Base-by-base conservation (phyloP, 176 grass and related monocot genomes). In the Eragrostis curvula region DNA sequence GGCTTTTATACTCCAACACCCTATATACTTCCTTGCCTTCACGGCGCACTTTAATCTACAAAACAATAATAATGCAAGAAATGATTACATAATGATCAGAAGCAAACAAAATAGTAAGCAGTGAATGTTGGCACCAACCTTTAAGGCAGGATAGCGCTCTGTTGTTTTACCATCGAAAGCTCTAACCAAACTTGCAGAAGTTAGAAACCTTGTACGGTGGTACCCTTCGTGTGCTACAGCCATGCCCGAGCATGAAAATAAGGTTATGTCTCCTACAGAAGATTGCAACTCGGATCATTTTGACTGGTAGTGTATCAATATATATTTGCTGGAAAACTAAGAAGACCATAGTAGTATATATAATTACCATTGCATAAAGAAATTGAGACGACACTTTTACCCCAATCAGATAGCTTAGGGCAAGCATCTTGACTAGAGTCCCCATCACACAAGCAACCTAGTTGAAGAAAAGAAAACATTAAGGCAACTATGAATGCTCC, bases 161-260 rank as follows among this genome's bases (percentile, higher is more conserved):
- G 45, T 23, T 7, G n/a, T 50, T 50, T 50, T 48, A 47, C 14
- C 23, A 70, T 70, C 7, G 1, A 57, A 23, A 23, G 55, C 55
- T 57, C 7, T 57, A n/a, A 57, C 55, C 55, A 57, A 57, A 57
- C 55, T 57, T 57, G 55, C 55, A n/a, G 55, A 57, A 57, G 55
- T 57, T n/a, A 57, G 55, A 9, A 57, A 57, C 6, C 18, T 56
- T 56, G 52, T 56, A 56, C 18, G 4, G 18, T n/a, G 18, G 48
- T 50, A 16, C 48, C 13, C 13, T 0, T 8, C 5, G 17, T n/a
- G 52, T 56, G 6, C 21, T 57, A 57, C 2, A 57, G 21, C 55
- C 21, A 57, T 57, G 18, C 66, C 68, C 45, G 44, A 70, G 68
- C 68, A 70, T 48, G 68, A 43, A 70, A 21, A 70, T 48, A 70